These are phyloP conservation scores for Mollisiaceae sp. DNA, from an alignment of 2,329 filamentous ascomycete genomes.

Conservation along the genomic window DNA sequence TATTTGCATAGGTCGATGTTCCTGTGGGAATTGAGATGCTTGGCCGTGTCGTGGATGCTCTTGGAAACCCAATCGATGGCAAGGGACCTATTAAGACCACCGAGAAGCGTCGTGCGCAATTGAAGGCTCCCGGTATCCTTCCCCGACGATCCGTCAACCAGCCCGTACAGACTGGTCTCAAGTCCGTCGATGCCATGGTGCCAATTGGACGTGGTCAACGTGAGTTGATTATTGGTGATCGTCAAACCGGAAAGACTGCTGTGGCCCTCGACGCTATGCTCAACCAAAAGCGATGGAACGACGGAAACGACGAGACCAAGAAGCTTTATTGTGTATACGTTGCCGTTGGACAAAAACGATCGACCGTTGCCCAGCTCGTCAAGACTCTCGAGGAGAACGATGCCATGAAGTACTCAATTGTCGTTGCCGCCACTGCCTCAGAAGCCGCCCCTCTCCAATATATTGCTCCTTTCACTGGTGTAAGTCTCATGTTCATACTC, in stretches of 20 bases:
- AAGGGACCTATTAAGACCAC: slow-evolving; percentile 96
- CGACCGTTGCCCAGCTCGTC: slow-evolving; percentile 98
- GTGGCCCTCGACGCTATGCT: slow-evolving; percentile 97
- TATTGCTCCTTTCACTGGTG: slow-evolving; percentile 90
- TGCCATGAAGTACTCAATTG: slow-evolving; percentile 95
- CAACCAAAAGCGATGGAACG: slow-evolving; percentile 99
- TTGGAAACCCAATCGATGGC: slow-evolving; percentile 99
- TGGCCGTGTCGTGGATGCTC: slow-evolving; percentile 97
- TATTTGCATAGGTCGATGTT: slow-evolving; percentile 79
- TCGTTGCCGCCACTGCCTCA: slow-evolving; percentile 95
- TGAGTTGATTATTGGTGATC: slow-evolving; percentile 99
- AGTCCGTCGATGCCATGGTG: slow-evolving; percentile 99
- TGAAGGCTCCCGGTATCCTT: slow-evolving; percentile 98
- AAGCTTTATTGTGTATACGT: slow-evolving; percentile 99
- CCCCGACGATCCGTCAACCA: slow-evolving; percentile 97
- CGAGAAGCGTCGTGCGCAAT: slow-evolving; percentile 93
- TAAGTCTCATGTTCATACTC: no score
- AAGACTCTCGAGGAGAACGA: slow-evolving; percentile 99
- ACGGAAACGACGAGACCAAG: slow-evolving; percentile 82
- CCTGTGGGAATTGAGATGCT: slow-evolving; percentile 92
- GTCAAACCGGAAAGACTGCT: slow-evolving; percentile 99
- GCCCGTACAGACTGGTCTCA: slow-evolving; percentile 98
- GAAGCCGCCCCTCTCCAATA: slow-evolving; percentile 94
- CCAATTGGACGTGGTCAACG: slow-evolving; percentile 99
- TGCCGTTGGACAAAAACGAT: slow-evolving; percentile 98